Evolutionary conservation across 176 grass and related monocot species (phyloP), one percentile per base, ranked within the genome.

Genomic region (Raddia guianensis): DNA sequence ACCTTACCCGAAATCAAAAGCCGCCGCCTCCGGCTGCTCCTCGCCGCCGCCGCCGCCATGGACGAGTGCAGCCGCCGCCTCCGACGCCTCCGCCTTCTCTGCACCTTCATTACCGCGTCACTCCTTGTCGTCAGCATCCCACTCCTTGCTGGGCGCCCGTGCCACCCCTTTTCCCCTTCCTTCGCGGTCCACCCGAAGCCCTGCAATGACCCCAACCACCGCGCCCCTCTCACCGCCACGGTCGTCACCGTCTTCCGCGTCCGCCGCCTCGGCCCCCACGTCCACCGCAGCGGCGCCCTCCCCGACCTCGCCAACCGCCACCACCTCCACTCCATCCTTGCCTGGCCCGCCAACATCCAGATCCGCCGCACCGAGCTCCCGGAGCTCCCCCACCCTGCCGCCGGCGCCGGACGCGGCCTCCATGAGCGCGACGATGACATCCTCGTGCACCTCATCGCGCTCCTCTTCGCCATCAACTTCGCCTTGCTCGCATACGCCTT

Each of bases 381-480:
- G 11, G 61, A 13, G 65, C 58, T 46, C 20, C 72, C 85, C 27
- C 60, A 27, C 49, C 66, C 63, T 12, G 65, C 61, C 14, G 35
- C 52, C 40, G 63, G 2, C 9, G 69, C 67, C 6, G 84, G 76
- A 3, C 66, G 62, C 2, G 83, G 86, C 66, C 49, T 91, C 51
- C 88, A 87, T 71, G 92, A 93, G 54, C 90, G 81, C 33, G 56
- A 86, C 60, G 80, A 79, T 85, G 90, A 77, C 60, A 92, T 91
- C 83, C 70, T 98, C 35, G 90, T 92, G 9, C 81, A 93, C 0
- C 62, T 92, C 60, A 45, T 86, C 11, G 88, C 83, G 10, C 78
- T 97, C 58, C 90, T 97, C 64, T 93, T 97, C 48, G 91, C 86
- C 46, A 21, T 97, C 71, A 86, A 83, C 62, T 97, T 90, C 64